phyloP scores from a whole-genome alignment of 441 rosid species.

The Gossypium schwendimanii region DNA sequence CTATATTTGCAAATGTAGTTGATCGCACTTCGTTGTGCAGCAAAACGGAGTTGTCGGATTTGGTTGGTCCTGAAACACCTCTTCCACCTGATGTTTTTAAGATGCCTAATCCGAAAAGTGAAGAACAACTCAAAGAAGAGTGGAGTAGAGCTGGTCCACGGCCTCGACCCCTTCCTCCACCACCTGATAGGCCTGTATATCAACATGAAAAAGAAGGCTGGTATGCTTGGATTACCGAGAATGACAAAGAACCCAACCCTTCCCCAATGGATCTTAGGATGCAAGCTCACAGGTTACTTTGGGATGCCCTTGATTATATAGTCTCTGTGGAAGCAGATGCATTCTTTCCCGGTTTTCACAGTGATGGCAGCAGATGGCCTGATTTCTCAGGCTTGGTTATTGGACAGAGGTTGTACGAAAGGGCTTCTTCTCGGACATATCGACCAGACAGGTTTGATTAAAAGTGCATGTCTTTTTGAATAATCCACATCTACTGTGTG shows the following conservation, averaged over 20 bases:
- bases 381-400: slow-evolving; percentile 95
- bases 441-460: slow-evolving; percentile 64
- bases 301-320: slow-evolving; percentile 94
- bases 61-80: slow-evolving; percentile 77
- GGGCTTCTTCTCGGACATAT: slow-evolving; percentile 65
- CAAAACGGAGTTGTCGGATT: slow-evolving; percentile 56
- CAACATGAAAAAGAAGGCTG: slow-evolving; percentile 97
- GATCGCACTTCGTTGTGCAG: slow-evolving; percentile 79
- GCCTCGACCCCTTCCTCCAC: slow-evolving; percentile 98
- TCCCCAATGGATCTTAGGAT: slow-evolving; percentile 63
- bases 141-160: slow-evolving; percentile 96
- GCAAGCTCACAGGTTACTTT: slow-evolving; percentile 84
- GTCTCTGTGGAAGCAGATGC: slow-evolving; percentile 91
- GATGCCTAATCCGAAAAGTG: slow-evolving; percentile 55
- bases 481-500: neutral
- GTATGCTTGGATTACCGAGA: slow-evolving; percentile 93
- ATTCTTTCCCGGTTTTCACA: slow-evolving; percentile 82
- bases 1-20: slow-evolving; percentile 72
- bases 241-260: slow-evolving; percentile 71
- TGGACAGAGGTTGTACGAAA: slow-evolving; percentile 92
- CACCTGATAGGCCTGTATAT: slow-evolving; percentile 89
- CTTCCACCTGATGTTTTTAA: slow-evolving; percentile 44
- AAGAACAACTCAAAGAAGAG: slow-evolving; percentile 64
- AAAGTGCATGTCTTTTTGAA: neutral
- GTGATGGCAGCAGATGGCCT: slow-evolving; percentile 83